phyloP scores from a whole-genome alignment of 768 basidiomycete genomes.

The Leucocoprinus leucothites region DNA sequence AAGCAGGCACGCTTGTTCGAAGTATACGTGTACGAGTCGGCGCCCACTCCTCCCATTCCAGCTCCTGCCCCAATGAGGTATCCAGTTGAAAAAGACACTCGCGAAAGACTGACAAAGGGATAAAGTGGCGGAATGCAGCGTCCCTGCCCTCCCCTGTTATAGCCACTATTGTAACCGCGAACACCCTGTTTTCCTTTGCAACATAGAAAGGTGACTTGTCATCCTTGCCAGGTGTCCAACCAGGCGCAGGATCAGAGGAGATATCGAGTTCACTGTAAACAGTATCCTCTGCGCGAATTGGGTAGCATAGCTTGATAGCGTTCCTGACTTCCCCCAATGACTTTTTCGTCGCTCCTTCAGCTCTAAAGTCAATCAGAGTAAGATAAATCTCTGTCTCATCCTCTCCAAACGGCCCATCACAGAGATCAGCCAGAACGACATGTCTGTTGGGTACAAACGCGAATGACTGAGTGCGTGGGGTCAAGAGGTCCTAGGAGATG shows the following conservation, averaged over 20 bases:
- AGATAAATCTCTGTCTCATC: constrained; percentile 20
- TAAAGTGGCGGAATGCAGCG: constrained; percentile 37
- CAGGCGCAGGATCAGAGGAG: constrained; percentile 51
- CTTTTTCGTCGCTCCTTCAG: constrained; percentile 25
- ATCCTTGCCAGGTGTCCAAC: constrained; percentile 34
- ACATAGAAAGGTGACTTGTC: constrained; percentile 44
- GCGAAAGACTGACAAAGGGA: constrained; percentile 38
- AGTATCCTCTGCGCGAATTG: constrained; percentile 27
- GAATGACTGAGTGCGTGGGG: constrained; percentile 35
- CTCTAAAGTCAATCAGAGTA: constrained; percentile 37
- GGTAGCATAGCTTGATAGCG: constrained; percentile 39
- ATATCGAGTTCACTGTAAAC: constrained; percentile 34
- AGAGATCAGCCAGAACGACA: constrained; percentile 32
- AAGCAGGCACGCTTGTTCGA: constrained; percentile 26
- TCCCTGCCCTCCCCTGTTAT: constrained; percentile 11
- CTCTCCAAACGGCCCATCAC: constrained; percentile 6
- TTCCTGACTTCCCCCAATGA: constrained; percentile 27
- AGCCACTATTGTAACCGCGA: constrained; percentile 39
- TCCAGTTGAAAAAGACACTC: constrained; percentile 15
- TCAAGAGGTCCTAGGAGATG: constrained; percentile 24
- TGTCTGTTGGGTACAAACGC: constrained; percentile 39
- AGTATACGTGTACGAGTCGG: constrained; percentile 43
- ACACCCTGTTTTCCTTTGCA: constrained; percentile 38
- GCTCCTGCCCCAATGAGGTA: constrained; percentile 15
- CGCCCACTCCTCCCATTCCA: constrained; percentile 52